Percentiles rank a stretch among this genome's conserved stretches.
phyloP scores from a whole-genome alignment of 23 red algal genomes.

The Gracilaria gracilis region DNA sequence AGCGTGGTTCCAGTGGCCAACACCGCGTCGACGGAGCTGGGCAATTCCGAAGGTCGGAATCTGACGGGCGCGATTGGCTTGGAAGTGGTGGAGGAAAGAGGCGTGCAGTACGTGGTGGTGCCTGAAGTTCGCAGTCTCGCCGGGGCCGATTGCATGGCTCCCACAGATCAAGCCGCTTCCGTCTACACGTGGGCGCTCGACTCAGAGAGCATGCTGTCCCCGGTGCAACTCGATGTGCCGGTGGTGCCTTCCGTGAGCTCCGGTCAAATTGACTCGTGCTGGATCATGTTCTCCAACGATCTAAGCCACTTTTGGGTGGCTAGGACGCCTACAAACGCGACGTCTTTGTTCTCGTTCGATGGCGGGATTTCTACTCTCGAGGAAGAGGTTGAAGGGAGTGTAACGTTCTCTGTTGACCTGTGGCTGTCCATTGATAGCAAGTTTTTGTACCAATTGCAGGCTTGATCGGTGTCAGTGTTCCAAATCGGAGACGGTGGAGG shows the following conservation, averaged over 20 bases:
- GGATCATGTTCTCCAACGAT: constrained; percentile 19
- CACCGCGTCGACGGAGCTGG: not conserved
- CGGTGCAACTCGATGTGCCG: constrained; percentile 6
- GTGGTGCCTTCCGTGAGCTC: not conserved
- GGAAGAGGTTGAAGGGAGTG: not conserved
- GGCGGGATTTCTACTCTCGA: not conserved
- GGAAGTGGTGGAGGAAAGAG: not conserved
- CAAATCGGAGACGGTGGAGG: not conserved
- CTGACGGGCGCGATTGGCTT: constrained; percentile 21
- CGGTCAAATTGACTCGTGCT: constrained; percentile 13
- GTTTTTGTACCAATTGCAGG: constrained; percentile 23
- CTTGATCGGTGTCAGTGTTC: constrained; percentile 6
- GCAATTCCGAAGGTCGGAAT: constrained; percentile 20
- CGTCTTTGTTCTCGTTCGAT: constrained; percentile 26
- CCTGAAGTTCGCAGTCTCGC: constrained; percentile 5
- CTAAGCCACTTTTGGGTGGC: constrained; percentile 2
- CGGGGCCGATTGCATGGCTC: not conserved
- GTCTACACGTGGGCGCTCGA: not conserved
- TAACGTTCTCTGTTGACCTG: not conserved
- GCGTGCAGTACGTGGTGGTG: constrained; percentile 25
- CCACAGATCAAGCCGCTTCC: not conserved
- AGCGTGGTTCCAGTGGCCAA: not conserved
- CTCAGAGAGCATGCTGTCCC: not conserved
- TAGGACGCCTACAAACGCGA: not conserved
- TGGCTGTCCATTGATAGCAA: constrained; percentile 1